Evolutionary conservation across 2,329 filamentous ascomycete species (phyloP).

Genomic region (Talaromyces sp.): DNA sequence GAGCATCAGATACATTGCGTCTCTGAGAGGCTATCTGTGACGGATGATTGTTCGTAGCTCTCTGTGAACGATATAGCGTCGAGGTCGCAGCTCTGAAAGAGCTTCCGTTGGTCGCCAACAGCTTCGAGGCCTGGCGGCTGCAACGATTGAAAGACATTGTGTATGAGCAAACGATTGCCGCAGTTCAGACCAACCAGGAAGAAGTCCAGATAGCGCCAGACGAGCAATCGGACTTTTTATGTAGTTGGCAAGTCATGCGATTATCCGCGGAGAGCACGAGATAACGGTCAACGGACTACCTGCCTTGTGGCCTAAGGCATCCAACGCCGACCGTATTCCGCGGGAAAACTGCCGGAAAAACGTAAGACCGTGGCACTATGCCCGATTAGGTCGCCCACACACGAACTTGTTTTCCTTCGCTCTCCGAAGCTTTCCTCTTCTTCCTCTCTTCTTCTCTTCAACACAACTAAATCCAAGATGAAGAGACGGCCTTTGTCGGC

Average conservation of each 20-base stretch:
- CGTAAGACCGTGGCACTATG: constrained; percentile 9
- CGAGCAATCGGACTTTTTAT: constrained; percentile 7
- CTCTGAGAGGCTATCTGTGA: constrained; percentile 29
- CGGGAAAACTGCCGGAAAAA: constrained; percentile 19
- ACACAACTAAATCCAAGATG: constrained; percentile 76
- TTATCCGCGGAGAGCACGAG: constrained; percentile 18
- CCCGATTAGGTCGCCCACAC: not conserved
- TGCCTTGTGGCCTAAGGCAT: constrained; percentile 15
- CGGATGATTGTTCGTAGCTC: constrained; percentile 20
- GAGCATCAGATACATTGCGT: constrained; percentile 38
- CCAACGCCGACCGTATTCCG: constrained; percentile 9
- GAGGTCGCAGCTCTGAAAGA: constrained; percentile 26
- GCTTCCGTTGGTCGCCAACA: constrained; percentile 31
- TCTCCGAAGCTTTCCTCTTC: constrained; percentile 22
- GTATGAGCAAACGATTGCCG: constrained; percentile 4
- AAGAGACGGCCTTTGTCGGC: constrained; percentile 63
- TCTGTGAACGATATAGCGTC: constrained; percentile 21
- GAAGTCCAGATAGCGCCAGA: not conserved
- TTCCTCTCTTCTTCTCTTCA: constrained; percentile 44
- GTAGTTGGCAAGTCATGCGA: not conserved
- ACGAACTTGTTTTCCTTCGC: constrained; percentile 14
- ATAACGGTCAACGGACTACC: constrained; percentile 9
- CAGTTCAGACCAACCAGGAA: not conserved
- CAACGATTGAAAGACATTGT: constrained; percentile 38
- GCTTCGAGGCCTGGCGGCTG: constrained; percentile 32